phyloP scores from a whole-genome alignment of 495 filamentous ascomycete species.

The Penicillium soppii region DNA sequence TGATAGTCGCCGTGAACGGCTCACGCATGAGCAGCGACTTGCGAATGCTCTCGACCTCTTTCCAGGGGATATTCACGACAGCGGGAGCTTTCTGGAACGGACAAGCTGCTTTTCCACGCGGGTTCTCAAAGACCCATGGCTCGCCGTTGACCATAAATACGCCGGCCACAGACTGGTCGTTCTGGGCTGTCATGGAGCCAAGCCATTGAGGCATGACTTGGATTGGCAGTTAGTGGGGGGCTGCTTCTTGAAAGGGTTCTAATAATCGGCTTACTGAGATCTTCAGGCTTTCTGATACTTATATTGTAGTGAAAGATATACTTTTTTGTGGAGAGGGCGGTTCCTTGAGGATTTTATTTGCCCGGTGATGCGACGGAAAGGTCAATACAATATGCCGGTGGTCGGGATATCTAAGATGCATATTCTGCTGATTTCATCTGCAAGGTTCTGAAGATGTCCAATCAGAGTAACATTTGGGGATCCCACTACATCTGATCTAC shows the following conservation, averaged over 20 bases:
- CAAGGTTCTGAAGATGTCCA: neutral
- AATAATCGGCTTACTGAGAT: neutral
- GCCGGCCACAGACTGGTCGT: conserved; percentile 1
- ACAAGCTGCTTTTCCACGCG: neutral
- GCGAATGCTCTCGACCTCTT: conserved; percentile 3
- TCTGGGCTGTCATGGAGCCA: conserved; percentile 2
- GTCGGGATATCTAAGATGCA: neutral
- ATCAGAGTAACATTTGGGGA: neutral
- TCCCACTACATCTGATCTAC: neutral
- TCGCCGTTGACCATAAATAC: conserved; percentile 9
- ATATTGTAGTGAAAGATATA: neutral
- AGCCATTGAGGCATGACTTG: conserved; percentile 9
- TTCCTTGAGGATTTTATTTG: neutral
- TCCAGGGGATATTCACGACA: conserved; percentile 10
- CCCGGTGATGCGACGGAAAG: neutral
- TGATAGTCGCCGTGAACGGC: conserved; percentile 4
- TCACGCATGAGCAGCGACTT: neutral
- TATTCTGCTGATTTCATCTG: neutral
- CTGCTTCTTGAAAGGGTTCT: neutral
- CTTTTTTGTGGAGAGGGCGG: neutral
- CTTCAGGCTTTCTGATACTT: no score
- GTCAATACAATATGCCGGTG: no score
- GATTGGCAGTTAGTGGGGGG: neutral
- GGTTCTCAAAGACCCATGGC: conserved; percentile 8
- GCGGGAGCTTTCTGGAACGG: conserved; percentile 4